A percentile compares a stretch with the other conserved stretches of the same genome.
Conservation (phyloP, 1,139 yeast species). For the Groenewaldozyma sp. region DNA sequence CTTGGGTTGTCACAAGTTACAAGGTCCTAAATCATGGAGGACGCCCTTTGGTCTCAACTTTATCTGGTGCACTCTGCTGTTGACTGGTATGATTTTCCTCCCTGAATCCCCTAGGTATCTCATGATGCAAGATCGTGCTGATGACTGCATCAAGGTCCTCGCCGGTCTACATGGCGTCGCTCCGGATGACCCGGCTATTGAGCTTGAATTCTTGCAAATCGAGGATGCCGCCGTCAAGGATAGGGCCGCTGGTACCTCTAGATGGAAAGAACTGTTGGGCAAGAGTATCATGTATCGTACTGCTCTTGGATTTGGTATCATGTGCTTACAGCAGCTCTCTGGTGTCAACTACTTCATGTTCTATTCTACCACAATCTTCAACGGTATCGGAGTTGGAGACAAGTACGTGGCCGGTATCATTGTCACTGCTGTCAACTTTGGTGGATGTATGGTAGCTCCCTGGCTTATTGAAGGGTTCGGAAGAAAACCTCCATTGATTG, state of each 20-base stretch:
- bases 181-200: not conserved
- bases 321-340: slow-evolving; percentile 66
- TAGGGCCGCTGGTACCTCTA: slow-evolving; percentile 1
- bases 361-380: slow-evolving; percentile 9
- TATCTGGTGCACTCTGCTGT: not conserved
- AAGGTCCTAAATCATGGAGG: slow-evolving; percentile 2
- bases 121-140: slow-evolving; percentile 2
- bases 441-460: slow-evolving; percentile 3
- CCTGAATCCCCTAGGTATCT: slow-evolving; percentile 2
- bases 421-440: slow-evolving; percentile 2
- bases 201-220: slow-evolving; percentile 2
- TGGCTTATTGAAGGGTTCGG: slow-evolving; percentile 1
- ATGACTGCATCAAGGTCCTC: slow-evolving; percentile 2
- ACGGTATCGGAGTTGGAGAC: slow-evolving; percentile 2
- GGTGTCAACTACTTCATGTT: slow-evolving; percentile 55
- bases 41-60: slow-evolving; percentile 2
- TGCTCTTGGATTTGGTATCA: slow-evolving; percentile 19
- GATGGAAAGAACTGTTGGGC: slow-evolving; percentile 1
- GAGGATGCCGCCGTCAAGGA: slow-evolving; percentile 1
- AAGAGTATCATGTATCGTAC: slow-evolving; percentile 1
- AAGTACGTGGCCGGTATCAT: slow-evolving; percentile 1
- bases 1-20: slow-evolving; percentile 1
- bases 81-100: slow-evolving; percentile 1
- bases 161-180: not conserved
- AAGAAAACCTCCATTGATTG: slow-evolving; percentile 19